A percentile compares a stretch with the other conserved stretches of the same genome.
Evolutionary conservation across 2,329 filamentous ascomycete genomes (phyloP).

Genomic region (Colletotrichum zoysiae): DNA sequence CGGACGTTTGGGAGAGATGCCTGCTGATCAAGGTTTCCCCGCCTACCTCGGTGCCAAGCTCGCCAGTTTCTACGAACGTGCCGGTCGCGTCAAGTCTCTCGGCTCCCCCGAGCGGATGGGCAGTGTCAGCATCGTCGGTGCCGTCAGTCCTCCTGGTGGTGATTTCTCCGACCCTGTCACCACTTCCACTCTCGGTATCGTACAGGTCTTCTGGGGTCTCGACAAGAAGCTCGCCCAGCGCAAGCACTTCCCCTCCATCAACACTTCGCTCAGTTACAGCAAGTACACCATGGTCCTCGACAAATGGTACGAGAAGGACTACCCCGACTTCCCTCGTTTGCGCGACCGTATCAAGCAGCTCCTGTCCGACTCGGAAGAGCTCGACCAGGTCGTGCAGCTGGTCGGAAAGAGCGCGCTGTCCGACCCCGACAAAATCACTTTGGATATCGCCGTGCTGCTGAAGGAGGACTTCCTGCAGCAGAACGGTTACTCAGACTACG

Average conservation of each 20-base stretch:
- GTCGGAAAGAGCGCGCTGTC: constrained; percentile 97
- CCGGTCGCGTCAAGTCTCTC: constrained; percentile 85
- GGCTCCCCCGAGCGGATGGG: constrained; percentile 90
- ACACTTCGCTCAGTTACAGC: constrained; percentile 93
- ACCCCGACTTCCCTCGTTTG: constrained; percentile 92
- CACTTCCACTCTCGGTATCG: constrained; percentile 91
- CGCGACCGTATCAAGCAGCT: constrained; percentile 95
- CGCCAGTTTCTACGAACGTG: constrained; percentile 99
- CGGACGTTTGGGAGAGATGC: constrained; percentile 99
- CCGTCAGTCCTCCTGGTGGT: constrained; percentile 96
- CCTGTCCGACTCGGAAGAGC: constrained; percentile 93
- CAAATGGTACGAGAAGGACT: constrained; percentile 93
- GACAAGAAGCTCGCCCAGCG: constrained; percentile 99
- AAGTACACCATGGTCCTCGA: constrained; percentile 93
- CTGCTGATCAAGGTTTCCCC: constrained; percentile 99
- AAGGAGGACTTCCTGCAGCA: constrained; percentile 99
- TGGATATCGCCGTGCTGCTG: constrained; percentile 90
- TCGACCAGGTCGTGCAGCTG: constrained; percentile 98
- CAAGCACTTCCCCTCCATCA: constrained; percentile 99
- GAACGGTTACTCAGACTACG: constrained; percentile 98
- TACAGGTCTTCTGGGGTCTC: constrained; percentile 99
- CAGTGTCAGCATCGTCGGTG: constrained; percentile 97
- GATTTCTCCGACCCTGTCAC: constrained; percentile 99
- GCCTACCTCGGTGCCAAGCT: constrained; percentile 97
- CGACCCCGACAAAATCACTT: constrained; percentile 97